Evolutionary conservation across 2,329 filamentous ascomycete species (phyloP).

Genomic region (Botrytis galanthina): DNA sequence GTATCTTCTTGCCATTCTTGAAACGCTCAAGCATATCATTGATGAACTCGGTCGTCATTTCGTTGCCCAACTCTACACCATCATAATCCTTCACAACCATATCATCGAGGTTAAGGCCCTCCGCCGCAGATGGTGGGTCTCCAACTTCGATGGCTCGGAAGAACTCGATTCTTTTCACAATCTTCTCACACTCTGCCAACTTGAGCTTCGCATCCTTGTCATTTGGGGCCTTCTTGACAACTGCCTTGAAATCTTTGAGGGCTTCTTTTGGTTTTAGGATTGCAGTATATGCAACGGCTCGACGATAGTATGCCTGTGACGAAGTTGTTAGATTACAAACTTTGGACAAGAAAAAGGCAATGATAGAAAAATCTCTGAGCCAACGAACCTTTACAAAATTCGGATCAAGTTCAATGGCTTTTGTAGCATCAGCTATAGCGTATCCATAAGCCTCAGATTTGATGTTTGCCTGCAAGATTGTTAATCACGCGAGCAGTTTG

Average conservation of each 20-base stretch:
- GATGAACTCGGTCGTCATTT: conserved; percentile 96
- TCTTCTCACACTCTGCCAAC: conserved; percentile 88
- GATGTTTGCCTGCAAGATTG: conserved; percentile 72
- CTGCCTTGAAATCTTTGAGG: conserved; percentile 86
- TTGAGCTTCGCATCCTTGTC: conserved; percentile 92
- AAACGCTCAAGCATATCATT: conserved; percentile 96
- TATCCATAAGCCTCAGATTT: conserved; percentile 95
- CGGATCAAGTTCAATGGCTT: conserved; percentile 85
- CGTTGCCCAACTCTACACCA: conserved; percentile 69
- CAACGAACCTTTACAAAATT: conserved; percentile 76
- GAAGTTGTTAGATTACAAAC: neutral
- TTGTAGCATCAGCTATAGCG: conserved; percentile 85
- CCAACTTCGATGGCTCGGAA: conserved; percentile 91
- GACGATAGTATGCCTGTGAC: conserved; percentile 82
- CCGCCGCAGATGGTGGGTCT: conserved; percentile 88
- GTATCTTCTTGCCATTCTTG: conserved; percentile 92
- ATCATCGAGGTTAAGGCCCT: conserved; percentile 81
- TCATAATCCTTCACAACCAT: conserved; percentile 90
- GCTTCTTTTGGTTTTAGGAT: conserved; percentile 88
- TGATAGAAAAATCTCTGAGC: neutral
- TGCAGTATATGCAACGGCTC: conserved; percentile 86
- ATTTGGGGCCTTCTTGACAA: conserved; percentile 78
- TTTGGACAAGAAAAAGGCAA: neutral
- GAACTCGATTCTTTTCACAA: conserved; percentile 89
- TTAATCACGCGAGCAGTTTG: conserved; percentile 49